Evolutionary conservation across 176 grass and related monocot genomes (phyloP), one percentile per base, ranked within the genome.

Genomic region (Bolboschoenus planiculmis): DNA sequence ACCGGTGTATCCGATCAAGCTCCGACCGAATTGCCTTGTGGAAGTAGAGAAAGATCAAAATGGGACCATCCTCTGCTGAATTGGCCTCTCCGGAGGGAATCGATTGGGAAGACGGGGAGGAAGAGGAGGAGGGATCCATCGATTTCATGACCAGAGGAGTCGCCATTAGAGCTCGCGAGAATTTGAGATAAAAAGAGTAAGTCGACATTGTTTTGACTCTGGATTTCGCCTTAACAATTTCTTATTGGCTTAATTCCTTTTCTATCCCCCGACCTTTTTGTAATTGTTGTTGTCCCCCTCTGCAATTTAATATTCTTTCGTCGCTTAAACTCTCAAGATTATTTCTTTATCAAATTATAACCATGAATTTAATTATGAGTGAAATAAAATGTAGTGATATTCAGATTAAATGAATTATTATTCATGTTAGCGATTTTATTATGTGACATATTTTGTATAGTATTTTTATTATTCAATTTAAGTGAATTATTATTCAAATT

Each of bases 11-110:
- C 73, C 64, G 58, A 20, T 94, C 90, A 31, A 97, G 88, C 84
- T 94, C 94, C 56, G 86, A 84, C 80, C 86, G 90, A 81, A 97
- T 97, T 62, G 91, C 94, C 90, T 94, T 97, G 82, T 97, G 94
- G 90, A 97, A 97, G 83, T 90, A 97, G 67, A 92, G 83, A 77
- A 97, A 89, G 42, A 97, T 87, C 43, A 97, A 85, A 83, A 97
- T 80, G 14, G 91, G 91, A 48, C 85, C 79, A 60, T 87, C 86
- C 62, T 86, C 82, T 44, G 90, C 90, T 7, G 85, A 84, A 61
- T 47, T 42, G 26, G 37, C 64, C 14, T 34, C 54, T 26, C 80
- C 56, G n/a, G 54, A 31, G 68, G 16, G 46, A 67, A 61, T 63
- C 21, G 50, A 46, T 4, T 46, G 26, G 7, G 82, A 84, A 21